These are phyloP conservation scores for Hibiscus mutabilis DNA, from an alignment of 345 rosid species.

Conservation along the genomic window DNA sequence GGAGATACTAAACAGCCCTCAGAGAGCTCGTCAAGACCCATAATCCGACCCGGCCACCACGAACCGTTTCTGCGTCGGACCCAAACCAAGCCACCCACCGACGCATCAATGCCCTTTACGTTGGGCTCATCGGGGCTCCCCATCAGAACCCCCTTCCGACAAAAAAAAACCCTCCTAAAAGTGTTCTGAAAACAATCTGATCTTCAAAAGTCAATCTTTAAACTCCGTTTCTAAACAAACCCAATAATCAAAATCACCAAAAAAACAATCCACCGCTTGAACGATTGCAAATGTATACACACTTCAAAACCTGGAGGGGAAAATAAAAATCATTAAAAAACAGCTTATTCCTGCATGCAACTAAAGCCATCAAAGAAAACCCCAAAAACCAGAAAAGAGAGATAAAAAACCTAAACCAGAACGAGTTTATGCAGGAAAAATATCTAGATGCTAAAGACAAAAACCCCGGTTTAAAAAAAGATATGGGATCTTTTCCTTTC, in stretches of 20 bases:
- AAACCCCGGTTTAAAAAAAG: not conserved
- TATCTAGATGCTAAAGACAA: not conserved
- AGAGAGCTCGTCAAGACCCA: slow-evolving; percentile 66
- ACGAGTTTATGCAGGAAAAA: not conserved
- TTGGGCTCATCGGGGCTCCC: slow-evolving; percentile 60
- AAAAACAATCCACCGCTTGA: slow-evolving; percentile 17
- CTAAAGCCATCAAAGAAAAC: slow-evolving; percentile 5
- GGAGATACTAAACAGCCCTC: slow-evolving; percentile 69
- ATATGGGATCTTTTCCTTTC: not conserved
- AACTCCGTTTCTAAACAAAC: slow-evolving; percentile 9
- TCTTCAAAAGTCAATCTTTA: slow-evolving; percentile 18
- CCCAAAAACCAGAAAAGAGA: slow-evolving; percentile 5
- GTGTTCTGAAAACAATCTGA: not conserved
- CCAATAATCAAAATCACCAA: slow-evolving; percentile 20
- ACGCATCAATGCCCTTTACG: slow-evolving; percentile 57
- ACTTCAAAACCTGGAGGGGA: slow-evolving; percentile 15
- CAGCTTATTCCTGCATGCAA: slow-evolving; percentile 21
- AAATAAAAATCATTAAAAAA: not conserved
- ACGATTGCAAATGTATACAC: slow-evolving; percentile 16
- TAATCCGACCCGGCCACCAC: slow-evolving; percentile 98
- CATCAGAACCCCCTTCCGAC: slow-evolving; percentile 38
- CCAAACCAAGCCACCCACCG: slow-evolving; percentile 95
- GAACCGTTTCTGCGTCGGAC: slow-evolving; percentile 96
- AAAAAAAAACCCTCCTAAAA: slow-evolving; percentile 9
- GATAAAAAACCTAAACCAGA: slow-evolving; percentile 2